phyloP scores from a whole-genome alignment of 2,329 filamentous ascomycete genomes.

The Calonectria multiphialidica region DNA sequence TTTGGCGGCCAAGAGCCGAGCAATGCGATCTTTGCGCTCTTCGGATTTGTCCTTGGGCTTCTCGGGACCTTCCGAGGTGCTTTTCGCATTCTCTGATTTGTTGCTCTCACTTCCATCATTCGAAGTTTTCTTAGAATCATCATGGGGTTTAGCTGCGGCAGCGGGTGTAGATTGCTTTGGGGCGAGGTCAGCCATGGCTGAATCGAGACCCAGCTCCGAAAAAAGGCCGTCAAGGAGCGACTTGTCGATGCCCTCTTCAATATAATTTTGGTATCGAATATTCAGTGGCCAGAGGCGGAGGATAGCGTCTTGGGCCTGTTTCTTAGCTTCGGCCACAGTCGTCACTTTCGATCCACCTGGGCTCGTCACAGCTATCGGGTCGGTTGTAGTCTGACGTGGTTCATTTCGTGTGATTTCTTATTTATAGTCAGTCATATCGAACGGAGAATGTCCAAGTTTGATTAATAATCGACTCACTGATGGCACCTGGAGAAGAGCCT shows the following conservation, averaged over 20 bases:
- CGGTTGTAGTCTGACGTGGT: background rate
- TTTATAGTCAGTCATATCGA: constrained; percentile 17
- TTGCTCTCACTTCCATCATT: background rate
- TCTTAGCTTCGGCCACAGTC: constrained; percentile 57
- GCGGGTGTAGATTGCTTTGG: background rate
- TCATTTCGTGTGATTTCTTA: constrained; percentile 25
- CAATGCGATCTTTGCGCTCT: constrained; percentile 82
- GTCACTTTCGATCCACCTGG: background rate
- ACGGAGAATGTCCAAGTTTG: background rate
- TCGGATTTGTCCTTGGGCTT: constrained; percentile 65
- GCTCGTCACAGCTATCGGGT: background rate
- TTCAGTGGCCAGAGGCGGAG: constrained; percentile 74
- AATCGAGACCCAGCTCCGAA: constrained; percentile 73
- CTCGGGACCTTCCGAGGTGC: constrained; percentile 51
- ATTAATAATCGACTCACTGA: constrained; percentile 11
- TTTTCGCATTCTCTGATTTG: background rate
- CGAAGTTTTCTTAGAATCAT: background rate
- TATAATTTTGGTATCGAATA: constrained; percentile 79
- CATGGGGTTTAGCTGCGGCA: background rate
- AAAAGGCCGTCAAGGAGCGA: constrained; percentile 74
- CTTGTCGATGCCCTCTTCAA: constrained; percentile 79
- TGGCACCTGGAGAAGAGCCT: constrained; percentile 22
- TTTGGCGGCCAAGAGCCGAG: constrained; percentile 80
- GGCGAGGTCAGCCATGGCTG: constrained; percentile 26
- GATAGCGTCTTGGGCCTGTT: constrained; percentile 75